Percentiles rank a stretch among this genome's conserved stretches.
phyloP scores from a whole-genome alignment of 176 grass and related monocot species.

The Phyllostachys edulis region DNA sequence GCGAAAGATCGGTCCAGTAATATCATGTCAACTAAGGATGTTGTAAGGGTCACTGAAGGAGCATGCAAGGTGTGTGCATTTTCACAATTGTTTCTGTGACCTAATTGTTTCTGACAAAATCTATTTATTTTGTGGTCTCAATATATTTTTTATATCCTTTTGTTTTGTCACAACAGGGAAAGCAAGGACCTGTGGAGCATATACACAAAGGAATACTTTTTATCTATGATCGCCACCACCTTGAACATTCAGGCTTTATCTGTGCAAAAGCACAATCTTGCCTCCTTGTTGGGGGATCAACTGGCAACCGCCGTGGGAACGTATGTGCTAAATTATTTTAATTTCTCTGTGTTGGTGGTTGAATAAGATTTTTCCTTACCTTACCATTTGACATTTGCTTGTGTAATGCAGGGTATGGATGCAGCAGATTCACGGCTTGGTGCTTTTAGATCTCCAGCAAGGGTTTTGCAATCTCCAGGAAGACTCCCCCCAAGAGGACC shows the following conservation, averaged over 20 bases:
- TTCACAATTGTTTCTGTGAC: background rate
- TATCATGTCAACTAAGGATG: conserved; percentile 67
- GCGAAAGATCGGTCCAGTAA: conserved; percentile 69
- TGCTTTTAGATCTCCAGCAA: conserved; percentile 51
- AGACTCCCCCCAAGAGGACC: conserved; percentile 58
- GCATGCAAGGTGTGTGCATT: conserved; percentile 52
- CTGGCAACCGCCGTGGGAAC: conserved; percentile 17
- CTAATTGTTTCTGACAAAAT: background rate
- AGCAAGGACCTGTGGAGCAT: conserved; percentile 84
- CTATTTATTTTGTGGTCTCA: background rate
- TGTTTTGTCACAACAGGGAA: conserved; percentile 50
- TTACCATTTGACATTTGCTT: background rate
- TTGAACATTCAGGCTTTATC: conserved; percentile 87
- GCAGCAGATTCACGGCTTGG: conserved; percentile 41
- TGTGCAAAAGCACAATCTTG: conserved; percentile 79
- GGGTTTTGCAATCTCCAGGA: conserved; percentile 53
- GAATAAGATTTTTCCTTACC: background rate
- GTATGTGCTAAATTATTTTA: conserved; percentile 29
- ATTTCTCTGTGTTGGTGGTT: background rate
- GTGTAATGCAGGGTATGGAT: conserved; percentile 43
- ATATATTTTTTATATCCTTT: conserved; percentile 1
- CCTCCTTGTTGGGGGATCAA: conserved; percentile 67
- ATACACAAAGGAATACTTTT: conserved; percentile 79
- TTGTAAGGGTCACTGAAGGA: conserved; percentile 77
- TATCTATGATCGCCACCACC: conserved; percentile 80